Evolutionary conservation across 2,329 filamentous ascomycete genomes (phyloP).

Genomic region (Gaeumannomyces tritici): DNA sequence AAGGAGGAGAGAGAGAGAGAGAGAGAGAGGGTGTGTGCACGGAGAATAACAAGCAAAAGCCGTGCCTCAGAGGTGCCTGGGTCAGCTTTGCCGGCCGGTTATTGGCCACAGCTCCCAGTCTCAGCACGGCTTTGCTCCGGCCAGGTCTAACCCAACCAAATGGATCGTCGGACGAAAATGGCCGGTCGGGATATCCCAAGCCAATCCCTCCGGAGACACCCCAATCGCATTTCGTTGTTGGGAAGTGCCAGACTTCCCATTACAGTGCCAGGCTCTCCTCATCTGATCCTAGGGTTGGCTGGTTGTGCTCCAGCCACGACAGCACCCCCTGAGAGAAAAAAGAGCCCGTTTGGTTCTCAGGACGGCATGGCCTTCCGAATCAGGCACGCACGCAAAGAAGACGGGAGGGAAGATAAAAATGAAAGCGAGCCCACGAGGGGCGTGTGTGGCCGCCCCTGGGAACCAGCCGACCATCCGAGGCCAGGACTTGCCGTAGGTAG

Average conservation of each 20-base stretch:
- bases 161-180: neutral
- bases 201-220: neutral
- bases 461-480: neutral
- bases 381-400: too few relatives aligned
- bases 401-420: neutral
- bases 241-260: neutral
- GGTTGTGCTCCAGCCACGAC: too few relatives aligned
- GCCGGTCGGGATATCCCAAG: neutral
- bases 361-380: too few relatives aligned
- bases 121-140: neutral
- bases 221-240: neutral
- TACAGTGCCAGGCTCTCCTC: too few relatives aligned
- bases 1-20: neutral
- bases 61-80: neutral
- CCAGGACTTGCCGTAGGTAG: neutral
- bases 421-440: neutral
- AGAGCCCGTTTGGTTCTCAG: too few relatives aligned
- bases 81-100: neutral
- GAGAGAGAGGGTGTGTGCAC: neutral
- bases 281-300: too few relatives aligned
- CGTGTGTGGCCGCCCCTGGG: neutral
- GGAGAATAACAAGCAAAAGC: too few relatives aligned
- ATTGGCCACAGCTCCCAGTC: neutral
- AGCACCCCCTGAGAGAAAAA: too few relatives aligned
- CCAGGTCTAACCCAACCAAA: neutral